A percentile compares a stretch with the other conserved stretches of the same genome.
These are phyloP conservation scores for Persicaria tinctoria DNA, from an alignment of 148 eudicot species.

Conservation along the genomic window DNA sequence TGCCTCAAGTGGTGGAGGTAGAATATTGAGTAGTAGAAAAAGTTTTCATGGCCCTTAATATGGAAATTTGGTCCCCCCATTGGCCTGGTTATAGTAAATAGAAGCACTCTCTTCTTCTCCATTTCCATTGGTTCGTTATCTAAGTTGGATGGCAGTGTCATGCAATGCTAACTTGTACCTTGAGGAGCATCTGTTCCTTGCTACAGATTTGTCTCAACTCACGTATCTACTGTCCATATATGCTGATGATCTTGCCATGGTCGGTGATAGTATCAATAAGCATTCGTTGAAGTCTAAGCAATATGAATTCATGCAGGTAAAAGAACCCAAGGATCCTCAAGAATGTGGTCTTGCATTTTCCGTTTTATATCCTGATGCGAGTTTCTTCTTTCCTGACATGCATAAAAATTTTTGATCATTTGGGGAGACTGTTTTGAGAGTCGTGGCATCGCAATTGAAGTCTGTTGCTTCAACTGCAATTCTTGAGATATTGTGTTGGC, in stretches of 20 bases:
- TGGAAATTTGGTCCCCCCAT: constrained; percentile 55
- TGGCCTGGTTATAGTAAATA: constrained; percentile 57
- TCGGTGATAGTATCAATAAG: constrained; percentile 7
- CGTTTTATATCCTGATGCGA: constrained; percentile 49
- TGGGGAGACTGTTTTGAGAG: constrained; percentile 64
- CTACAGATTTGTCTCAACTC: constrained; percentile 56
- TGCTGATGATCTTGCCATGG: constrained; percentile 53
- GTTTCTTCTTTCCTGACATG: constrained; percentile 59
- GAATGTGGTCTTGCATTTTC: constrained; percentile 28
- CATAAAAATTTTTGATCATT: constrained; percentile 47
- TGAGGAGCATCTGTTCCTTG: constrained; percentile 50
- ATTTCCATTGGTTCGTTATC: constrained; percentile 60
- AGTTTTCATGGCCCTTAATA: constrained; percentile 41
- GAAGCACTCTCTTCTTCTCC: constrained; percentile 36
- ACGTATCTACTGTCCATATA: constrained; percentile 53
- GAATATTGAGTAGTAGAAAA: constrained; percentile 27
- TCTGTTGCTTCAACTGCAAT: constrained; percentile 45
- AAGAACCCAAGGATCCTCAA: neutral
- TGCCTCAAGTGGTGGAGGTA: constrained; percentile 62
- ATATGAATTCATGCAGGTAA: neutral
- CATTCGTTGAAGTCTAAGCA: neutral
- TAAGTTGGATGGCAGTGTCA: constrained; percentile 85
- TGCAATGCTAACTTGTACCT: constrained; percentile 57
- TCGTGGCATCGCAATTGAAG: constrained; percentile 65
- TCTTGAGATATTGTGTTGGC: constrained; percentile 75